Conservation (phyloP, 305 asterid genomes). For the Solanum hybrid region DNA sequence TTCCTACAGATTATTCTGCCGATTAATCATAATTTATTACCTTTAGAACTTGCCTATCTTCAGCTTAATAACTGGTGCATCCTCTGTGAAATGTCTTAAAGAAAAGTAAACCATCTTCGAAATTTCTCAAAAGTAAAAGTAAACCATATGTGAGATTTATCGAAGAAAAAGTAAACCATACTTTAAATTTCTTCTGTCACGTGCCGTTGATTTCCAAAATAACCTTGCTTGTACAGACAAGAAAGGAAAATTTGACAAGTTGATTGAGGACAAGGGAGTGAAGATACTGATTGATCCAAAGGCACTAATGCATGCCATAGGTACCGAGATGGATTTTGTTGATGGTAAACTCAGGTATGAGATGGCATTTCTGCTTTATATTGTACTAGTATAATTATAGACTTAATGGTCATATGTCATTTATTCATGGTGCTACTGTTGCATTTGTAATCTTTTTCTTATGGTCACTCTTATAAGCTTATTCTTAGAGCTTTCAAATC, state of each 20-base stretch:
- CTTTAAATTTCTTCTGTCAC: neutral
- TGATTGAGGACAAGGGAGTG: constrained; percentile 91
- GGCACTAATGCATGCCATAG: constrained; percentile 92
- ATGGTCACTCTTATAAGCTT: neutral
- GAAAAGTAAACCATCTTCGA: neutral
- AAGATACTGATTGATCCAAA: constrained; percentile 83
- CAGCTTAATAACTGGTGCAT: neutral
- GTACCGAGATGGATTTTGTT: constrained; percentile 92
- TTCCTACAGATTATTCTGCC: neutral
- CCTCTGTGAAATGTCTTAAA: neutral
- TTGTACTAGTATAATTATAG: neutral
- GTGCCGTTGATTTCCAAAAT: neutral
- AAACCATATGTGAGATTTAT: neutral
- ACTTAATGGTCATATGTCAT: neutral
- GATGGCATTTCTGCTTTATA: neutral
- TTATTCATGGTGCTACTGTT: neutral
- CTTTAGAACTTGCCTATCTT: neutral
- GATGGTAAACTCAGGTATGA: constrained; percentile 79
- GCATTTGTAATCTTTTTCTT: neutral
- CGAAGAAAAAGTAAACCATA: neutral
- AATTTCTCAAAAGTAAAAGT: too few species aligned
- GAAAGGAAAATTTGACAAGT: constrained; percentile 78
- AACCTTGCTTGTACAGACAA: constrained; percentile 39
- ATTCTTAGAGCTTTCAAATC: neutral
- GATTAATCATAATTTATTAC: neutral